Percentiles rank a stretch among this genome's conserved stretches.
These are phyloP conservation scores for Hymenoscyphus fraxineus DNA, from an alignment of 2,329 filamentous ascomycete genomes.

Conservation along the genomic window DNA sequence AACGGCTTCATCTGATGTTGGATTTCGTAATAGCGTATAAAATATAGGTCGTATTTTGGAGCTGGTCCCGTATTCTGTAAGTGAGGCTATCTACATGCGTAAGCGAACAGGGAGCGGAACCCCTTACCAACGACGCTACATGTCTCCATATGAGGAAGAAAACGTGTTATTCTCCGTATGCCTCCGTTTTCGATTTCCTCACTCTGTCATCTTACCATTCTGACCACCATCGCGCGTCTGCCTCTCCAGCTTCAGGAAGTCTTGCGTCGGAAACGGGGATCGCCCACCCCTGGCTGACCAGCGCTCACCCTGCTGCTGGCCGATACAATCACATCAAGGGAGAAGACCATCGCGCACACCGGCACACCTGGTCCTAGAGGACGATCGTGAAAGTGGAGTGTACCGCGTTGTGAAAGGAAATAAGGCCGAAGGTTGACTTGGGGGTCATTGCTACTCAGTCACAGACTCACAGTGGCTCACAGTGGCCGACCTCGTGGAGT, in stretches of 20 bases:
- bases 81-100: background rate
- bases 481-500: no score
- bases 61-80: background rate
- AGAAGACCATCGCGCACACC: conserved; percentile 2
- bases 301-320: background rate
- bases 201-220: no score
- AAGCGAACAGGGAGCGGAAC: background rate
- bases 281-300: background rate
- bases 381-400: background rate
- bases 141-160: background rate
- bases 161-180: background rate
- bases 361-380: background rate
- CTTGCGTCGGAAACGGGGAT: background rate
- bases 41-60: background rate
- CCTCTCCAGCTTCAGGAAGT: background rate
- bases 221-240: no score
- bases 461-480: background rate
- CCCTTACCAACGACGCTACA: background rate
- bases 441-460: background rate
- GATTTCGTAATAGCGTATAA: background rate
- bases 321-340: background rate
- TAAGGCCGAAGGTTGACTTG: background rate
- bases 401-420: background rate
- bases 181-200: background rate
- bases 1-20: background rate